phyloP scores from a whole-genome alignment of 1,139 yeast species.

The Arxiozyma heterogenica region DNA sequence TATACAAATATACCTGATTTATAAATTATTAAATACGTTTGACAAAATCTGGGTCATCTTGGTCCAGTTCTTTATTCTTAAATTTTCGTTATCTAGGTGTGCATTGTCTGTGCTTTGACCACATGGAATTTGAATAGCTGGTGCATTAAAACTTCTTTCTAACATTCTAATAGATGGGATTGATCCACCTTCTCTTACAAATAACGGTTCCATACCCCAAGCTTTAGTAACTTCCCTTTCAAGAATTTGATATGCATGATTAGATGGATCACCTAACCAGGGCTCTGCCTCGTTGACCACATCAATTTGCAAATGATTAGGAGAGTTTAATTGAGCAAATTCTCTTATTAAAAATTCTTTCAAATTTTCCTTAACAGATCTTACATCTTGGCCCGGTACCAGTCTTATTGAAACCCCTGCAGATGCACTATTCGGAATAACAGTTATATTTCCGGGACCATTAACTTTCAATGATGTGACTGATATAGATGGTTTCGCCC shows the following conservation, averaged over 20 bases:
- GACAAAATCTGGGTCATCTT: conserved; percentile 61
- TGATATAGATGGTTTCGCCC: conserved; percentile 88
- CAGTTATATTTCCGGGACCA: conserved; percentile 85
- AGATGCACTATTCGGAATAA: conserved; percentile 73
- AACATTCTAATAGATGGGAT: conserved; percentile 82
- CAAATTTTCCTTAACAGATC: conserved; percentile 45
- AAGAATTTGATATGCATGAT: conserved; percentile 60
- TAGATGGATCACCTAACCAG: conserved; percentile 84
- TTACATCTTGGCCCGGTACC: conserved; percentile 78
- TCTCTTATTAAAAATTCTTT: conserved; percentile 37
- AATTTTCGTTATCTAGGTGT: conserved; percentile 78
- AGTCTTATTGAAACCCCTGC: conserved; percentile 75
- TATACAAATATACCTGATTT: background rate
- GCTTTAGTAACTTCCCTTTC: conserved; percentile 48
- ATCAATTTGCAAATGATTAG: conserved; percentile 50
- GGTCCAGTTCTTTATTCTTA: conserved; percentile 68
- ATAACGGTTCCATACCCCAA: conserved; percentile 66
- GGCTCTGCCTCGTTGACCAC: conserved; percentile 86
- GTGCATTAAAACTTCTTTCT: conserved; percentile 73
- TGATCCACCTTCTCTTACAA: conserved; percentile 92
- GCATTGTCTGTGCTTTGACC: conserved; percentile 96
- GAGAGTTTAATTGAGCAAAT: conserved; percentile 44
- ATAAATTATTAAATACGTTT: conserved; percentile 41
- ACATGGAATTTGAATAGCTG: conserved; percentile 93
- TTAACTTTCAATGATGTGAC: conserved; percentile 80